phyloP scores from a whole-genome alignment of 192 early-diverging fungal genomes.

The Chytriomyces sp. region DNA sequence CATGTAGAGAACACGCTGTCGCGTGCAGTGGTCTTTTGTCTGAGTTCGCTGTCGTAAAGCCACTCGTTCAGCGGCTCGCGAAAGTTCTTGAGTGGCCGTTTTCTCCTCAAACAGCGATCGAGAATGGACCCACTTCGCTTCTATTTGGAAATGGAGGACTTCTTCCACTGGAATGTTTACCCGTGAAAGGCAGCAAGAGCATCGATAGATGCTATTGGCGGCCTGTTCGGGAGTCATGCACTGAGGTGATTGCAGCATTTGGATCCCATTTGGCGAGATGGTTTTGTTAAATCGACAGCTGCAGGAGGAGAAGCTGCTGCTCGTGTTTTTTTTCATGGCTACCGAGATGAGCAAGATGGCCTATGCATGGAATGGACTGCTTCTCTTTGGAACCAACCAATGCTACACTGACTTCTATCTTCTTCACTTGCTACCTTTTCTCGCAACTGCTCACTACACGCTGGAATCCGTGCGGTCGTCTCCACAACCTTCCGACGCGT shows the following conservation, averaged over 20 bases:
- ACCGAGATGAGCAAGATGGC: background rate
- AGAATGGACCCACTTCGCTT: no score
- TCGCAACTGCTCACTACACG: conserved; percentile 1
- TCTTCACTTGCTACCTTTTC: conserved; percentile 17
- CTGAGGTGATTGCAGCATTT: background rate
- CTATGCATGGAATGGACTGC: background rate
- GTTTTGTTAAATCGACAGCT: background rate
- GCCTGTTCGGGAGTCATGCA: background rate
- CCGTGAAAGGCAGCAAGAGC: no score
- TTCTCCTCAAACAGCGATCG: no score
- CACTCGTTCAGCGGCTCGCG: no score
- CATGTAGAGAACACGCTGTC: no score
- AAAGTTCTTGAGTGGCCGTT: no score
- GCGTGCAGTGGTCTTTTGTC: no score
- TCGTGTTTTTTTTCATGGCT: conserved; percentile 4
- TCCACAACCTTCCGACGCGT: no score
- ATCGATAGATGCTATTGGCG: background rate
- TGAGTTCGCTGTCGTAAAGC: no score
- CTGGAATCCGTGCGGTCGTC: background rate
- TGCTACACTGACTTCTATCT: conserved; percentile 27
- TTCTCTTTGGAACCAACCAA: conserved; percentile 16
- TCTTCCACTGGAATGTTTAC: no score
- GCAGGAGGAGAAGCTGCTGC: background rate
- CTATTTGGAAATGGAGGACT: no score
- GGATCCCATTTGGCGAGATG: background rate